These are phyloP conservation scores for Salvia miltiorrhiza DNA, from an alignment of 257 asterid species.

Conservation along the genomic window DNA sequence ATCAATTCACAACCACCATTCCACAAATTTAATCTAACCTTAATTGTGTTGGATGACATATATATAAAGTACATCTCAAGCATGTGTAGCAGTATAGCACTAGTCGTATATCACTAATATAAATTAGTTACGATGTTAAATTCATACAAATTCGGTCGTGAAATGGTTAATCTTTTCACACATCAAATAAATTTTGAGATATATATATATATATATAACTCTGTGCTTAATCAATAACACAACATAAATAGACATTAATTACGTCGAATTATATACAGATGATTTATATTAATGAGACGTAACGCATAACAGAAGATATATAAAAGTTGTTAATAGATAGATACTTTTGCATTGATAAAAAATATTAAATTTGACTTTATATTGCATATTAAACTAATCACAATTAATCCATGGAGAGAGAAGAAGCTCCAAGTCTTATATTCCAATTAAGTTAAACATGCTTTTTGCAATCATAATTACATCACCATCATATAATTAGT, in stretches of 20 bases:
- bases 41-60: too few relatives aligned
- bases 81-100: constrained; percentile 4
- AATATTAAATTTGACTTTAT: background rate
- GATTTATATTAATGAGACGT: background rate
- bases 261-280: background rate
- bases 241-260: background rate
- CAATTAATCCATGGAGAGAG: background rate
- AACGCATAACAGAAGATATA: too few relatives aligned
- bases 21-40: constrained; percentile 15
- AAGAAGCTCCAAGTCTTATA: background rate
- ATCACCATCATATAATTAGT: background rate
- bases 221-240: background rate
- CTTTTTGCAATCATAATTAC: background rate
- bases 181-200: too few relatives aligned
- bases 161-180: background rate
- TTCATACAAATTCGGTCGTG: background rate
- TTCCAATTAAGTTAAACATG: background rate
- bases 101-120: background rate
- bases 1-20: constrained; percentile 53
- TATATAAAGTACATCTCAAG: background rate
- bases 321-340: too few relatives aligned
- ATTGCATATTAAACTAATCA: background rate
- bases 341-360: too few relatives aligned
- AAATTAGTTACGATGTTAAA: too few relatives aligned
- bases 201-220: too few relatives aligned